phyloP scores from a whole-genome alignment of 164 flowering plant genomes.

The Stephania cephalantha region DNA sequence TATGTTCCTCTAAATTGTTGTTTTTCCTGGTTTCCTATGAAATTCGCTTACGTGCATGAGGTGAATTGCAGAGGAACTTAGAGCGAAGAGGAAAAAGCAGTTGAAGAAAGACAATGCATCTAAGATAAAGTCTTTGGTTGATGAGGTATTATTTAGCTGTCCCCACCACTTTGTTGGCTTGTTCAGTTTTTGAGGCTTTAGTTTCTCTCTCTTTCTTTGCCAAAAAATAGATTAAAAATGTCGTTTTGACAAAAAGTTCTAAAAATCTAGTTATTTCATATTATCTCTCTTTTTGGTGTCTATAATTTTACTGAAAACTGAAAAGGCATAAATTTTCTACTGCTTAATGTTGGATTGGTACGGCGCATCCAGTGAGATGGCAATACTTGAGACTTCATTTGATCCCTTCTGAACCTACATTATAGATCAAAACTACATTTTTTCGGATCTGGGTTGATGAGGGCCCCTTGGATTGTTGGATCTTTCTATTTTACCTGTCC shows the following conservation, averaged over 20 bases:
- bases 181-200: neutral
- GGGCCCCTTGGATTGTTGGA: too few species aligned
- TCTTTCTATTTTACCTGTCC: too few species aligned
- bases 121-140: constrained; percentile 82
- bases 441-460: too few species aligned
- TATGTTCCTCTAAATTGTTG: neutral
- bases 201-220: neutral
- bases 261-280: neutral
- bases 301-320: neutral
- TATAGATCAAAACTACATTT: too few species aligned
- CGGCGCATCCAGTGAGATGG: neutral
- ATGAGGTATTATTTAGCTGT: constrained; percentile 55
- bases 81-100: constrained; percentile 78
- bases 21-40: neutral
- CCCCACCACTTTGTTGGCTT: neutral
- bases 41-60: neutral
- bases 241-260: neutral
- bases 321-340: neutral
- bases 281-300: neutral
- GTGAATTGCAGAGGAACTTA: constrained; percentile 76
- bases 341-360: neutral
- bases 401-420: too few species aligned
- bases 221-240: neutral
- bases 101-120: constrained; percentile 91
- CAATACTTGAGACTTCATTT: neutral